A percentile compares a stretch with the other conserved stretches of the same genome.
Conservation (phyloP, 1,139 yeast genomes). For the Blastobotrys elegans region DNA sequence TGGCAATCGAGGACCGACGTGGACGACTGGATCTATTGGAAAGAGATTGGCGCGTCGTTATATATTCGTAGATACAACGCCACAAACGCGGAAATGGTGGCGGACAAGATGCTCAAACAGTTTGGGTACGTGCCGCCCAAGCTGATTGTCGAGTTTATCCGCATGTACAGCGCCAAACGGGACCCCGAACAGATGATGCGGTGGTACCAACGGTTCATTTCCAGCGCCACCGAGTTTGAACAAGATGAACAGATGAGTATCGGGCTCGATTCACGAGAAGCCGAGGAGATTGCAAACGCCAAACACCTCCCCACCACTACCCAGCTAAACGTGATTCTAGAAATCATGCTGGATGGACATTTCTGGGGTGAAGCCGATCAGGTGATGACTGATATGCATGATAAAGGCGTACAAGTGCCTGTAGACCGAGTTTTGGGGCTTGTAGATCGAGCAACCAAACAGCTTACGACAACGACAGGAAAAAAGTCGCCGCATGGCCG, state of each 20-base stretch:
- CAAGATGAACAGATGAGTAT: neutral
- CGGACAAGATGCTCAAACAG: slow-evolving; percentile 18
- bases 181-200: slow-evolving; percentile 12
- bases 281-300: slow-evolving; percentile 6
- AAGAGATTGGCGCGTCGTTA: slow-evolving; percentile 32
- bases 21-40: slow-evolving; percentile 29
- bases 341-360: slow-evolving; percentile 6
- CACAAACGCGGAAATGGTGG: slow-evolving; percentile 24
- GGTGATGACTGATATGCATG: slow-evolving; percentile 19
- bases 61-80: slow-evolving; percentile 27
- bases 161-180: slow-evolving; percentile 19
- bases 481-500: neutral
- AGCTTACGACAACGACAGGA: slow-evolving; percentile 1
- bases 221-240: slow-evolving; percentile 4
- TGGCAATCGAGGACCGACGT: slow-evolving; percentile 33
- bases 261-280: neutral
- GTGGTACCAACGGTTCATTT: slow-evolving; percentile 24
- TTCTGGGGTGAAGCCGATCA: slow-evolving; percentile 18
- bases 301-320: slow-evolving; percentile 1
- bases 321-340: slow-evolving; percentile 4
- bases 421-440: slow-evolving; percentile 19
- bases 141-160: slow-evolving; percentile 23
- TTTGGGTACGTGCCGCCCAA: slow-evolving; percentile 26
- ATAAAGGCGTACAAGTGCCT: slow-evolving; percentile 19
- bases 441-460: slow-evolving; percentile 15